Conservation (phyloP, 2,329 filamentous ascomycete species). For the Fusarium palustre region DNA sequence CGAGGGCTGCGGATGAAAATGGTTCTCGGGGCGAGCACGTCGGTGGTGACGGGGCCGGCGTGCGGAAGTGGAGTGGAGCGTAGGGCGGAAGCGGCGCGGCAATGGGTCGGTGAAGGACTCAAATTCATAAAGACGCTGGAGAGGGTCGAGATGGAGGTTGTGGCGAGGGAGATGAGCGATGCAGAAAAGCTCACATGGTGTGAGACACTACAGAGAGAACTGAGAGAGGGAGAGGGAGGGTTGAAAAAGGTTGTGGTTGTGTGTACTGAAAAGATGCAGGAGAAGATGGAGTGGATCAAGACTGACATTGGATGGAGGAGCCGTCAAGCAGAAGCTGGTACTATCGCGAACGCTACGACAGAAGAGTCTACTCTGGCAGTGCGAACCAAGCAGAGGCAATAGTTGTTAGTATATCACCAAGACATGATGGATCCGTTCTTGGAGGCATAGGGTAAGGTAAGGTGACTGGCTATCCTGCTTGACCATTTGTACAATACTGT, state of each 20-base stretch:
- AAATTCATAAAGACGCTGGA: slow-evolving; percentile 48
- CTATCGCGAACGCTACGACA: not conserved
- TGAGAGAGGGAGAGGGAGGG: slow-evolving; percentile 42
- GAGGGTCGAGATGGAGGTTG: slow-evolving; percentile 57
- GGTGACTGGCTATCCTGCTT: not conserved
- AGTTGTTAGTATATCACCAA: not conserved
- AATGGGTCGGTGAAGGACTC: slow-evolving; percentile 49
- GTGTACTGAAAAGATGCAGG: slow-evolving; percentile 44
- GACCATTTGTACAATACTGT: not conserved
- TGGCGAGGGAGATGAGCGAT: slow-evolving; percentile 48
- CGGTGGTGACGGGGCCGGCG: slow-evolving; percentile 39
- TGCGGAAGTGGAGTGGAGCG: slow-evolving; percentile 32
- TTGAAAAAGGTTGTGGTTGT: slow-evolving; percentile 35
- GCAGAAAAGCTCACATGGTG: slow-evolving; percentile 54
- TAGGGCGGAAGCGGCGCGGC: slow-evolving; percentile 31
- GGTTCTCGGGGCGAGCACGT: slow-evolving; percentile 43
- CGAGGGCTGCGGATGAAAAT: slow-evolving; percentile 57
- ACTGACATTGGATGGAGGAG: slow-evolving; percentile 36
- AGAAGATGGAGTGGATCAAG: slow-evolving; percentile 46
- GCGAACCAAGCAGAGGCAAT: not conserved
- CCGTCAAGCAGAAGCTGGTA: not conserved
- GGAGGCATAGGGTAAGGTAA: not conserved
- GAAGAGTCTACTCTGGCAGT: not conserved
- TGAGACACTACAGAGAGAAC: slow-evolving; percentile 43
- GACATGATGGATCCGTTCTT: not conserved